Evolutionary conservation across 371 early-diverging fungal genomes (phyloP), one percentile per base, ranked within the genome.

Genomic region (Mortierella sp.): DNA sequence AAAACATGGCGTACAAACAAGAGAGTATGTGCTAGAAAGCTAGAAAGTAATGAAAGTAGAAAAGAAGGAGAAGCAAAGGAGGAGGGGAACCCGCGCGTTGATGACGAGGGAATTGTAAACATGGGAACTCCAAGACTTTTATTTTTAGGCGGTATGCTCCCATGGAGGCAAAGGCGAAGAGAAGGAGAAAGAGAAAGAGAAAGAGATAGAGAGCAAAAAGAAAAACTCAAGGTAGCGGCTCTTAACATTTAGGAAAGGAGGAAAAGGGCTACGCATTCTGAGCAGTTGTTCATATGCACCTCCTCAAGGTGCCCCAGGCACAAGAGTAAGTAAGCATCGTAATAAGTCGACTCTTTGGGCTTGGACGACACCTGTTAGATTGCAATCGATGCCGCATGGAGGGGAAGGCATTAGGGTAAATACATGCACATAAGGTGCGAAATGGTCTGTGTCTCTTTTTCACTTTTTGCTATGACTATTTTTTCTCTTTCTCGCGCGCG

Each of bases 401-500:
- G 13, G 59, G 59, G 13, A 9, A 16, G 28, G 31, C 48, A 46
- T 59, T 14, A 59, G 13, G 59, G 13, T 26, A 26, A 57, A 26
- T 61, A 34, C 43, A 40, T 40, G 43, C 43, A 40, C 40, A 31
- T 21, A 19, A 19, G 24, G 31, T 34, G 34, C 5, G 64, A 64
- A 34, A 21, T 64, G 64, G 64, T 64, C 64, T 64, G 64, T 64
- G 64, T 64, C 24, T 64, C 34, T 37, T 64, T 53, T 53, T 64
- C 13, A 43, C 6, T 19, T 4, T 14, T 37, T 57, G 26, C 64
- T 9, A 21, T 64, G 9, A 3, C 24, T 16, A 19, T 28, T 14
- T 14, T 37, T 37, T 21, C 64, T 34, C 5, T 64, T 37, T 64
- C 21, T 31, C 19, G 34, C 6, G 34, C 19, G 31, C 43, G 34